phyloP scores from a whole-genome alignment of 1,139 yeast species.

The Martiniozyma asiatica region DNA sequence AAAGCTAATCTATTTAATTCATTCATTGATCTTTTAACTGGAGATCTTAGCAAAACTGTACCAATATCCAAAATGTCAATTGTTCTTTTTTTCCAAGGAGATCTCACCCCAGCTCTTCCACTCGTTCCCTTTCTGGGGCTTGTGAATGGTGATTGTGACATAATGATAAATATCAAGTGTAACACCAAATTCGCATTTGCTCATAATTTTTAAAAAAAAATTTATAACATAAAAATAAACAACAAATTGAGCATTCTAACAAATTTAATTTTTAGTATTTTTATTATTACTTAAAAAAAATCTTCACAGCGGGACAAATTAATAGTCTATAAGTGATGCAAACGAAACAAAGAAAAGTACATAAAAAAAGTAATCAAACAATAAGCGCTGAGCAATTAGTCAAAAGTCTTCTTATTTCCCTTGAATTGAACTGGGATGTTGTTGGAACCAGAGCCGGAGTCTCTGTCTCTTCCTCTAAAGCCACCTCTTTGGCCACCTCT shows the following conservation, averaged over 20 bases:
- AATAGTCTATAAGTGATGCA: too few relatives aligned
- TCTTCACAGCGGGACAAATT: constrained; percentile 1
- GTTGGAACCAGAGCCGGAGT: constrained; percentile 33
- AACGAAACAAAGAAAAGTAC: constrained; percentile 2
- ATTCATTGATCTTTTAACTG: constrained; percentile 27
- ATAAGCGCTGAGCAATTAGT: constrained; percentile 26
- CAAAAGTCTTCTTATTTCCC: constrained; percentile 72
- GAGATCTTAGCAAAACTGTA: constrained; percentile 25
- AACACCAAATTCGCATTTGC: too few relatives aligned
- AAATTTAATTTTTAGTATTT: too few relatives aligned
- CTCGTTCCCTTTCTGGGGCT: constrained; percentile 6
- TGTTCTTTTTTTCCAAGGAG: constrained; percentile 9
- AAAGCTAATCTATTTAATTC: constrained; percentile 41
- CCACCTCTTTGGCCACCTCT: constrained; percentile 33
- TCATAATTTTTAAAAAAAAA: too few relatives aligned
- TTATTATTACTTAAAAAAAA: constrained; percentile 3
- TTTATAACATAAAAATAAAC: too few relatives aligned
- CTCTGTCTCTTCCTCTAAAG: constrained; percentile 32
- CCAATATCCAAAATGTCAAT: constrained; percentile 5
- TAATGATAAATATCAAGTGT: too few relatives aligned
- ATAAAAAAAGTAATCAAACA: constrained; percentile 1
- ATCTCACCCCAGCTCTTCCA: constrained; percentile 9
- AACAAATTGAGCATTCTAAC: too few relatives aligned
- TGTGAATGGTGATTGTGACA: too few relatives aligned
- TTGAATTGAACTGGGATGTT: constrained; percentile 50